Conservation (phyloP, 2,329 filamentous ascomycete species). For the Penicillium sp. region DNA sequence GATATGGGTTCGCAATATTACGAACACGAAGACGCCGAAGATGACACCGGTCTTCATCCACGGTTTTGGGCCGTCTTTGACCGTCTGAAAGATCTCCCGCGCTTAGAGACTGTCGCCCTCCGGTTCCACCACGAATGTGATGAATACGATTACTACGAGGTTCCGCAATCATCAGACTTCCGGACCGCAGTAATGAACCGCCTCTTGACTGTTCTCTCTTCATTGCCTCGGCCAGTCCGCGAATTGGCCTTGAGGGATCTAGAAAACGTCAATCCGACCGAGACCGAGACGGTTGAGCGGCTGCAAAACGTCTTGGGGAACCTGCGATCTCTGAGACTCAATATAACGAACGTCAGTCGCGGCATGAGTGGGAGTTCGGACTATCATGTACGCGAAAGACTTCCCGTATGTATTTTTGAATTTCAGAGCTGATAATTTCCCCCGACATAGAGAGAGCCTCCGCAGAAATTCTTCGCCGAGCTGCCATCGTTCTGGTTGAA, state of each 20-base stretch:
- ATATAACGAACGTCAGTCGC: conserved; percentile 8
- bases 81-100: background rate
- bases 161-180: background rate
- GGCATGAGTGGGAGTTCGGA: background rate
- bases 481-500: conserved; percentile 18
- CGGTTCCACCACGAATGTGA: background rate
- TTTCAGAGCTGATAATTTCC: background rate
- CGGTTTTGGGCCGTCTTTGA: background rate
- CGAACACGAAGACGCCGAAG: background rate
- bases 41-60: background rate
- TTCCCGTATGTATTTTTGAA: background rate
- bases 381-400: background rate
- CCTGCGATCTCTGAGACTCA: conserved; percentile 15
- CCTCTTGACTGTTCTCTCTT: background rate
- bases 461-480: conserved; percentile 13
- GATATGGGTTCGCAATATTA: background rate
- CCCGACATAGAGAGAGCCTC: background rate
- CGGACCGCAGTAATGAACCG: conserved; percentile 3
- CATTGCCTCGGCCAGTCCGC: background rate
- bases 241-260: conserved; percentile 13
- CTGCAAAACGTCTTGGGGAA: conserved; percentile 1
- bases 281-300: background rate
- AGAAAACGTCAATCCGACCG: conserved; percentile 12
- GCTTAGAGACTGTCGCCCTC: background rate
- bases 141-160: background rate